A percentile compares a stretch with the other conserved stretches of the same genome.
These are phyloP conservation scores for Leccinum subtestaceum DNA, from an alignment of 768 basidiomycete species.

Conservation along the genomic window DNA sequence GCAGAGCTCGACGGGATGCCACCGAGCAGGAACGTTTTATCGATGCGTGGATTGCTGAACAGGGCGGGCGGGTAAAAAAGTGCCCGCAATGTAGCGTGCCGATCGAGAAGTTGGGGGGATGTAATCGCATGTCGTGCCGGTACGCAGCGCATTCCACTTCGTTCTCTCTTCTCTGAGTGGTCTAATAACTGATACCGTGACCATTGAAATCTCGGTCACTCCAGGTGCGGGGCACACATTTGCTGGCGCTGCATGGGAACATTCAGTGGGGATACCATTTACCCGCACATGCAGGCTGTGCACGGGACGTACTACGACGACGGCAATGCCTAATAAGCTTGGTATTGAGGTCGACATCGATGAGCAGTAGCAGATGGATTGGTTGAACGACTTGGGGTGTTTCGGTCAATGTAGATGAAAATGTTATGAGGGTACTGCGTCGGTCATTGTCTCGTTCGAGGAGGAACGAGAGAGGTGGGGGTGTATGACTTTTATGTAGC, in stretches of 20 bases:
- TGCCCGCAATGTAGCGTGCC: slow-evolving; percentile 68
- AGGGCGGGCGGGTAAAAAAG: slow-evolving; percentile 57
- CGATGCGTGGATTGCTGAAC: slow-evolving; percentile 53
- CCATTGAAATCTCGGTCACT: background rate
- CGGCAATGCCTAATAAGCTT: slow-evolving; percentile 5
- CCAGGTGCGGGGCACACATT: slow-evolving; percentile 68
- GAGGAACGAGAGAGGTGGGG: background rate
- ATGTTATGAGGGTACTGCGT: no score
- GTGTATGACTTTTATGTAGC: no score
- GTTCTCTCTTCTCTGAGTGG: background rate
- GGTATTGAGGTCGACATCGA: slow-evolving; percentile 18
- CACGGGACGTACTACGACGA: slow-evolving; percentile 34
- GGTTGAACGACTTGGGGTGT: background rate
- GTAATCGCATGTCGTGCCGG: slow-evolving; percentile 75
- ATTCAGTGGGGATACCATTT: slow-evolving; percentile 35
- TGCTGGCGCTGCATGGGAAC: slow-evolving; percentile 63
- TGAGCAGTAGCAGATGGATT: background rate
- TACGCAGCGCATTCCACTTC: slow-evolving; percentile 1
- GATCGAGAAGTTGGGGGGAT: slow-evolving; percentile 71
- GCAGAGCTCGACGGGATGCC: slow-evolving; percentile 28
- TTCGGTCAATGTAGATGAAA: background rate
- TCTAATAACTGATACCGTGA: background rate
- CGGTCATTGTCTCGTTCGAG: no score
- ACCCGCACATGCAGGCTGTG: slow-evolving; percentile 36
- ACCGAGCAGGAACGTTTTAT: slow-evolving; percentile 50